Percentiles rank a stretch among this genome's conserved stretches.
Evolutionary conservation across 2,329 filamentous ascomycete genomes (phyloP).

Genomic region (Cladobotryum mycophilum): DNA sequence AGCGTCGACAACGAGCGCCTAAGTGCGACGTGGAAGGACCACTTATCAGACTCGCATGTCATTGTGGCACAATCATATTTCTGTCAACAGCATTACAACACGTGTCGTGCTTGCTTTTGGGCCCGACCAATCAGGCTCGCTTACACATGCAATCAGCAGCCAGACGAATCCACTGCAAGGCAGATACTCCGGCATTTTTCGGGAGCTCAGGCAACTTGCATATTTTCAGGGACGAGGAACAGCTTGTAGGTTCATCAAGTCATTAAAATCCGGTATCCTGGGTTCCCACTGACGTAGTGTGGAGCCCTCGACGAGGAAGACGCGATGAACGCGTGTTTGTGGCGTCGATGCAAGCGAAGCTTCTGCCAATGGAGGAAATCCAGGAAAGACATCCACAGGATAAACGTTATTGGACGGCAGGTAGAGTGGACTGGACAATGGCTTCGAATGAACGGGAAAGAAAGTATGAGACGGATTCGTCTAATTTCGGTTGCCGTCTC

Average conservation of each 20-base stretch:
- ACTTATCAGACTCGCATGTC: background rate
- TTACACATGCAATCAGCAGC: background rate
- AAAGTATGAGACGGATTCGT: conserved; percentile 5
- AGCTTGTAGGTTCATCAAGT: too few species aligned
- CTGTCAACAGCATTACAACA: background rate
- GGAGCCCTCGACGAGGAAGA: background rate
- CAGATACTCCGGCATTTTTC: too few species aligned
- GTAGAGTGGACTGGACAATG: background rate
- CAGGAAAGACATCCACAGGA: background rate
- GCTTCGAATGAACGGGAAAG: conserved; percentile 2
- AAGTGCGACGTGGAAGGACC: background rate
- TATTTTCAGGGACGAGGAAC: too few species aligned
- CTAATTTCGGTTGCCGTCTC: conserved; percentile 7
- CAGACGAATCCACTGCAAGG: background rate
- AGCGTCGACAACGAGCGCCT: conserved; percentile 13
- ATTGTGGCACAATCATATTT: background rate
- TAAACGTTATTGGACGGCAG: background rate
- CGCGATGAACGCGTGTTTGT: background rate
- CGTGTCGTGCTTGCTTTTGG: too few species aligned
- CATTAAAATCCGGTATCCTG: too few species aligned
- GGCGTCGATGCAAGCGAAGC: background rate
- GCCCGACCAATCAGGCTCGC: background rate
- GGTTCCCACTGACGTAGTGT: too few species aligned
- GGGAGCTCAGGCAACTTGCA: too few species aligned
- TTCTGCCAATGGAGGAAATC: background rate